phyloP scores from a whole-genome alignment of 1,284 basidiomycete genomes.

The Pascua guehoae region DNA sequence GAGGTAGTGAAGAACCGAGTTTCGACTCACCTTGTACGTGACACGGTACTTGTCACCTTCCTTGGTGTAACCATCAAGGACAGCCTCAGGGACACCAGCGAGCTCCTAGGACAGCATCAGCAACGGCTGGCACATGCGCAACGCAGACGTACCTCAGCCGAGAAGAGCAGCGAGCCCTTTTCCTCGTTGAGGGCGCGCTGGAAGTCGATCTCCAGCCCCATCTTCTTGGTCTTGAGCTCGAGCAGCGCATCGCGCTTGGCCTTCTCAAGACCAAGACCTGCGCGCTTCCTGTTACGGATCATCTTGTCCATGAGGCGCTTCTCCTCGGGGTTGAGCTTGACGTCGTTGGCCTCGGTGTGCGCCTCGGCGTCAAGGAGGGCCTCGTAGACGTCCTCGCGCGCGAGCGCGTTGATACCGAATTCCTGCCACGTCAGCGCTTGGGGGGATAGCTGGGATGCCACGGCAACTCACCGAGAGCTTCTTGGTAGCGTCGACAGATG shows the following conservation, averaged over 20 bases:
- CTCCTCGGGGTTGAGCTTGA: conserved; percentile 19
- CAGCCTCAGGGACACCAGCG: conserved; percentile 15
- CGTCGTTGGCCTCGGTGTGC: conserved; percentile 6
- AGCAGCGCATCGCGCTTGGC: conserved; percentile 18
- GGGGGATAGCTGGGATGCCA: background rate
- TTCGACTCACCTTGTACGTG: conserved; percentile 12
- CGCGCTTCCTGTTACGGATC: conserved; percentile 18
- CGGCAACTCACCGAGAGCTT: conserved; percentile 8
- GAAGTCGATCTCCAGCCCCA: conserved; percentile 20
- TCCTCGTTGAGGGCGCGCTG: conserved; percentile 20
- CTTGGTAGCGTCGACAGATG: conserved; percentile 16
- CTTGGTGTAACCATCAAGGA: conserved; percentile 14
- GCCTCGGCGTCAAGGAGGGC: conserved; percentile 15
- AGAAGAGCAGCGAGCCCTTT: conserved; percentile 21
- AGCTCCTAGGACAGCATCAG: conserved; percentile 9
- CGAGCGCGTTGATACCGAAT: conserved; percentile 11
- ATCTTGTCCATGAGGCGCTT: conserved; percentile 16
- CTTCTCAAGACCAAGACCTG: conserved; percentile 14
- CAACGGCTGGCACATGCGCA: background rate
- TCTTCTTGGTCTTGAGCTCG: conserved; percentile 17
- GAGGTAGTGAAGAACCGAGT: background rate
- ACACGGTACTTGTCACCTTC: conserved; percentile 20
- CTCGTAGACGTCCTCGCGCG: conserved; percentile 19
- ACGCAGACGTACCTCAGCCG: conserved; percentile 3
- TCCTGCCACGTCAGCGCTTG: conserved; percentile 7